These are phyloP conservation scores for Pythium periplocum DNA, from an alignment of 352 stramenopile species.

Conservation along the genomic window DNA sequence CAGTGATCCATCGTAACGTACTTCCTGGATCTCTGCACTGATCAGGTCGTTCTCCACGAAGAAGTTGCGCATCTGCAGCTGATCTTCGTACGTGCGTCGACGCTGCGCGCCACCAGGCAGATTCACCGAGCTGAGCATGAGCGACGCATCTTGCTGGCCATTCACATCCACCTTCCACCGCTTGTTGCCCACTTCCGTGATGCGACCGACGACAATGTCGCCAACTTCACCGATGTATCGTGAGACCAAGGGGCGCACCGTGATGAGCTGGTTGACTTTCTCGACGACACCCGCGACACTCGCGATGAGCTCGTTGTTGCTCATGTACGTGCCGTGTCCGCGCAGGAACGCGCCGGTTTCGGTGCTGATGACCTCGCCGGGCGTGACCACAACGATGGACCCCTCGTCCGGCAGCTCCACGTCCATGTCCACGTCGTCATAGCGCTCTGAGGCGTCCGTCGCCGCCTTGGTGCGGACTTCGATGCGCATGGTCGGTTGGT, in stretches of 20 bases:
- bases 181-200: slow-evolving; percentile 91
- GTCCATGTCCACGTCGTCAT: slow-evolving; percentile 10
- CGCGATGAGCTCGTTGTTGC: slow-evolving; percentile 85
- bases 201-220: slow-evolving; percentile 95
- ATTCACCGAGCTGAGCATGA: slow-evolving; percentile 94
- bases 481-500: slow-evolving; percentile 27
- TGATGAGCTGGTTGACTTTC: slow-evolving; percentile 96
- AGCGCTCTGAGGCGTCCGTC: not conserved
- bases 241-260: slow-evolving; percentile 86
- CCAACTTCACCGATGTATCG: slow-evolving; percentile 94
- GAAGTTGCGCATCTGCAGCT: slow-evolving; percentile 95
- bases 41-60: slow-evolving; percentile 96
- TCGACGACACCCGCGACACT: slow-evolving; percentile 93
- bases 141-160: slow-evolving; percentile 70
- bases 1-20: slow-evolving; percentile 90
- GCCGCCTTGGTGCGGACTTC: slow-evolving; percentile 21
- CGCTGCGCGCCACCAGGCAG: slow-evolving; percentile 94
- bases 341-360: slow-evolving; percentile 81
- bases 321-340: slow-evolving; percentile 94
- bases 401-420: slow-evolving; percentile 29
- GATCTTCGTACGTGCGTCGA: slow-evolving; percentile 95
- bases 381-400: slow-evolving; percentile 63
- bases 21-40: slow-evolving; percentile 86
- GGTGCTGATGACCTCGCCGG: slow-evolving; percentile 72
- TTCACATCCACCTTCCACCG: slow-evolving; percentile 95